Evolutionary conservation across 1,284 basidiomycete genomes (phyloP).

Genomic region (Puccinia coronata): DNA sequence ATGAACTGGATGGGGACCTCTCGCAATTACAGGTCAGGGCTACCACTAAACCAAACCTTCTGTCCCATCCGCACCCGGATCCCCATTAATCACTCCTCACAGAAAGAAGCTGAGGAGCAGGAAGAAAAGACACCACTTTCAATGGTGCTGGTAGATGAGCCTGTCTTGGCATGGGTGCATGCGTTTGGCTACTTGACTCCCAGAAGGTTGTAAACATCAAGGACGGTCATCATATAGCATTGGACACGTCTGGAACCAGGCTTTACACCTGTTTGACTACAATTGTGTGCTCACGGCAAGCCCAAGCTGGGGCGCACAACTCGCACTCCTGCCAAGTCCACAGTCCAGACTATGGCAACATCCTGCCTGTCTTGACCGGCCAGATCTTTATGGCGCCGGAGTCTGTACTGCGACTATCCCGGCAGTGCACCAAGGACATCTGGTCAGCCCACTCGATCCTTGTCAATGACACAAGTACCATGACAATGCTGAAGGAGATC

Average conservation of each 20-base stretch:
- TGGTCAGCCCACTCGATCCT: slow-evolving; percentile 39
- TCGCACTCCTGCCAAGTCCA: slow-evolving; percentile 50
- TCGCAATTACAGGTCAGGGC: no score
- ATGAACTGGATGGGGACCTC: no score
- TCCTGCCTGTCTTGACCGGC: slow-evolving; percentile 66
- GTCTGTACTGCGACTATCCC: neutral
- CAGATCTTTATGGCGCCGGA: slow-evolving; percentile 68
- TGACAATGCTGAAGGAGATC: slow-evolving; percentile 63
- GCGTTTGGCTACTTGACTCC: slow-evolving; percentile 62
- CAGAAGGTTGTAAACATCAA: slow-evolving; percentile 54
- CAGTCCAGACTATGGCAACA: slow-evolving; percentile 65
- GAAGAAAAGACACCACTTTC: slow-evolving; percentile 54
- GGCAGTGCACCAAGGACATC: slow-evolving; percentile 1
- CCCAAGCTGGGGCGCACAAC: slow-evolving; percentile 64
- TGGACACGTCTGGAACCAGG: slow-evolving; percentile 67
- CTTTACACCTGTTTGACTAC: slow-evolving; percentile 66
- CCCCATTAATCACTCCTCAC: no score
- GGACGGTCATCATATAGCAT: slow-evolving; percentile 65
- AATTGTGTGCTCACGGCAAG: slow-evolving; percentile 63
- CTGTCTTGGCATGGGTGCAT: slow-evolving; percentile 68
- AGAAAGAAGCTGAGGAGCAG: neutral
- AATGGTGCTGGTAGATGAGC: slow-evolving; percentile 62
- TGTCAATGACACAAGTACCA: slow-evolving; percentile 47
- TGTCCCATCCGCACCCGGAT: slow-evolving; percentile 62
- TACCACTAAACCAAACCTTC: slow-evolving; percentile 66